Conservation (phyloP, 179 eudicot genomes). For the Silene noctiflora region DNA sequence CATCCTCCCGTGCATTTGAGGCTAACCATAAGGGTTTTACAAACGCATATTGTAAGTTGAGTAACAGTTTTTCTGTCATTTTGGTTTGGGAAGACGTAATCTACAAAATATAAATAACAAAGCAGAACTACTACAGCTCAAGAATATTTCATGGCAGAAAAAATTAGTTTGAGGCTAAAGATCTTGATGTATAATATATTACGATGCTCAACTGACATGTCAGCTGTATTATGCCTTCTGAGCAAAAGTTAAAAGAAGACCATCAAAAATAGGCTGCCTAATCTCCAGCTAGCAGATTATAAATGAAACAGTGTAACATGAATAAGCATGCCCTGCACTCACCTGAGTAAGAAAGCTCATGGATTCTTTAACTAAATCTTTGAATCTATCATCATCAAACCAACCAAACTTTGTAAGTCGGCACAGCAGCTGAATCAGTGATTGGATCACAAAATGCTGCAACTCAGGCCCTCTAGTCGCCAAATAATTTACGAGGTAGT, state of each 20-base stretch:
- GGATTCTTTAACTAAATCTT: constrained; percentile 79
- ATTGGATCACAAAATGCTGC: constrained; percentile 86
- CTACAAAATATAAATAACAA: background rate
- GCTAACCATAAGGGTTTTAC: background rate
- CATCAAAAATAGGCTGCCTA: background rate
- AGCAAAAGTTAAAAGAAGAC: background rate
- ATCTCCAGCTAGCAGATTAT: background rate
- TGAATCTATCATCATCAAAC: constrained; percentile 92
- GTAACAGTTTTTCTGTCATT: background rate
- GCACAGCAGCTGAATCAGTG: constrained; percentile 77
- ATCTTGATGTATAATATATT: too few species aligned
- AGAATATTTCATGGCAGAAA: background rate
- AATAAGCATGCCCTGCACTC: constrained; percentile 10
- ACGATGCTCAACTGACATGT: background rate
- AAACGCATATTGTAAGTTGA: background rate
- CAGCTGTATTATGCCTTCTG: background rate
- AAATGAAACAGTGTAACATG: background rate
- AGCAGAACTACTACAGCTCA: background rate
- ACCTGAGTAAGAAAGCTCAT: constrained; percentile 89
- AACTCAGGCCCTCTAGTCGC: constrained; percentile 94
- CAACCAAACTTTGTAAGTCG: constrained; percentile 95
- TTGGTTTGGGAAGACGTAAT: background rate
- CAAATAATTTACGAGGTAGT: constrained; percentile 79
- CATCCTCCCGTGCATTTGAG: background rate
- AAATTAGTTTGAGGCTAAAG: background rate